phyloP scores from a whole-genome alignment of 345 rosid species.

The Cochlearia excelsa region DNA sequence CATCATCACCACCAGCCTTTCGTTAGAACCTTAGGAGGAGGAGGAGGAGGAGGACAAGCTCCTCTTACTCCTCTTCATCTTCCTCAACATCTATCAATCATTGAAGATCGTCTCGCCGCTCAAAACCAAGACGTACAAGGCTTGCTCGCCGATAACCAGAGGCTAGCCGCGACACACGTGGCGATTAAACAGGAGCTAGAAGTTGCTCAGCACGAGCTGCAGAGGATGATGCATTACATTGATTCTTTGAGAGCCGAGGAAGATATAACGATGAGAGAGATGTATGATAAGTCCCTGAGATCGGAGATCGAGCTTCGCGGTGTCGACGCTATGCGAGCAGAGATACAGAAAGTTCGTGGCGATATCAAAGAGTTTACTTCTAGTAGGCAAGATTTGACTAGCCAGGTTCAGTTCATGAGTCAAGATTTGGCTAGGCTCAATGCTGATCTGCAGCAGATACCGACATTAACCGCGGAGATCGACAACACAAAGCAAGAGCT shows the following conservation, averaged over 20 bases:
- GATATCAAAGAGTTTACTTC: conserved; percentile 76
- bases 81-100: conserved; percentile 59
- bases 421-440: conserved; percentile 71
- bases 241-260: conserved; percentile 68
- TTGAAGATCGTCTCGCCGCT: conserved; percentile 72
- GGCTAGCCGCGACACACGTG: conserved; percentile 85
- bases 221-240: conserved; percentile 56
- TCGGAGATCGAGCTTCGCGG: conserved; percentile 68
- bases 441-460: conserved; percentile 68
- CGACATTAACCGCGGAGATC: conserved; percentile 67
- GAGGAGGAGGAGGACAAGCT: conserved; percentile 38
- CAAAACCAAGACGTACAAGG: conserved; percentile 92
- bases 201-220: conserved; percentile 74
- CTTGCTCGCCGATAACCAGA: conserved; percentile 78
- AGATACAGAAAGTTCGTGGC: conserved; percentile 56
- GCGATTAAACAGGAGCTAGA: conserved; percentile 93
- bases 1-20: conserved; percentile 45
- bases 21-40: conserved; percentile 49
- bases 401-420: conserved; percentile 64
- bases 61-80: conserved; percentile 23
- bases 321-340: conserved; percentile 59
- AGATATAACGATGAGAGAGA: conserved; percentile 79
- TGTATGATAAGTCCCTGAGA: conserved; percentile 70
- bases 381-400: conserved; percentile 62
- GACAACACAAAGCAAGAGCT: conserved; percentile 83